Base-by-base conservation (phyloP, 2,329 filamentous ascomycete genomes). In the Myriosclerotinia curreyana region DNA sequence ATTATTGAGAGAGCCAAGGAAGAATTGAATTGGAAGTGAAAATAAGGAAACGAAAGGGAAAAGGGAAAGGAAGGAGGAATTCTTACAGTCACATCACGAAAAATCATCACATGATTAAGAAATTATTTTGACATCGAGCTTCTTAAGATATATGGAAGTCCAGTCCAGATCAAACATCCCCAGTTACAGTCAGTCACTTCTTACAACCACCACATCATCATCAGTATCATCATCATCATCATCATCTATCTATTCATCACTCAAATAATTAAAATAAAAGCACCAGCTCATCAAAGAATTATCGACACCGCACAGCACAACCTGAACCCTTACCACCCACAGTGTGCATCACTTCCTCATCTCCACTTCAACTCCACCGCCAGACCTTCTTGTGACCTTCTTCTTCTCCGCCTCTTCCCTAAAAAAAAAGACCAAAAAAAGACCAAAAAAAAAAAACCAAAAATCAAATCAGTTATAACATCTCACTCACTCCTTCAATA, bases 361-460 rank as follows among this genome's bases (percentile, higher is more conserved):
- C 11, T 31, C 42, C 42, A 49, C 60, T 40, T 31, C 50, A 17
- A 38, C 51, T 48, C 40, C 51, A 62, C 60, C 50, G 53, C 46
- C 50, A 55, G 40, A 42, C 51, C 54, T 49, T 50, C 59, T 50
- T 20, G 42, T 31, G 28, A 51, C 62, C 48, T 52, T 52, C 44
- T 44, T 44, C 42, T 44, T n/a, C 34, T 31, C 48, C 48, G n/a
- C 28, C 48, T 31, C 48, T 51, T 38, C 38, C 44, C 36, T 31
- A 31, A 31, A 31, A 31, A 31, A 31, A 5, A 31, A 31, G 5
- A 5, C 2, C 2, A 31, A 5, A 31, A 31, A 31, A 31, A 31
- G 28, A 31, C 2, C 5, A 31, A 31, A 5, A 31, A 31, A 31
- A 3, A 31, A 31, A 31, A 31, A 25, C 52, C 6, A n/a, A 38